Base-by-base conservation (phyloP, 2,329 filamentous ascomycete genomes). In the Thelonectria discophora region DNA sequence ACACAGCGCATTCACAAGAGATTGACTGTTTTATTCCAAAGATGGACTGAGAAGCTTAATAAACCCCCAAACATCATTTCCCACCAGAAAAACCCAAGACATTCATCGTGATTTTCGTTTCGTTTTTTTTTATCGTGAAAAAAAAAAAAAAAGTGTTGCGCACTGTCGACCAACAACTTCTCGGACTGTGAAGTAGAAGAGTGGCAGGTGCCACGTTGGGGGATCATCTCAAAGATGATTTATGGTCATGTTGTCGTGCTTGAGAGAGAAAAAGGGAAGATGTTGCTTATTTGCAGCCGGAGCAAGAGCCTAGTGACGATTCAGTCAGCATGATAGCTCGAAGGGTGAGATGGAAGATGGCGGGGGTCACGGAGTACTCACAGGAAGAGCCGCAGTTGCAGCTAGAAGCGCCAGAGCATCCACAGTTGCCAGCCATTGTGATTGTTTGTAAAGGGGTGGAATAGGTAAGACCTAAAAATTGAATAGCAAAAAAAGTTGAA, bases 301-400 rank as follows among this genome's bases (percentile, higher is more conserved):
- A 65, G 73, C 74, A 76, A 66, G 73, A 63, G 74, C 74, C 74
- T 76, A 49, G 2, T 2, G 0, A 10, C 9, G 7, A 11, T 54
- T 75, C 46, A 74, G 65, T 54, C 51, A 24, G n/a, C n/a, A 24
- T 55, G 15, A 15, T 11, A 10, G 8, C 18, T 3, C 20, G n/a
- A n/a, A 43, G 5, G 2, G 49, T 27, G 1, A 11, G 12, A 43
- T 13, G 32, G 21, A 3, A 17, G 48, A 21, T 5, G 10, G 12
- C 3, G 20, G 39, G 37, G n/a, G n/a, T n/a, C n/a, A n/a, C n/a
- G 15, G 6, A 24, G 39, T 21, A 73, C 75, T 49, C 67, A 77
- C 75, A 77, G 71, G 69, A 71, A 60, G 75, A 71, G 73, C 75
- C 75, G 66, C 75, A 77, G 72, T 72, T 75, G 73, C 75, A 77